Evolutionary conservation across 495 filamentous ascomycete species (phyloP), one percentile per base, ranked within the genome.

Genomic region (Cercophora scortea): DNA sequence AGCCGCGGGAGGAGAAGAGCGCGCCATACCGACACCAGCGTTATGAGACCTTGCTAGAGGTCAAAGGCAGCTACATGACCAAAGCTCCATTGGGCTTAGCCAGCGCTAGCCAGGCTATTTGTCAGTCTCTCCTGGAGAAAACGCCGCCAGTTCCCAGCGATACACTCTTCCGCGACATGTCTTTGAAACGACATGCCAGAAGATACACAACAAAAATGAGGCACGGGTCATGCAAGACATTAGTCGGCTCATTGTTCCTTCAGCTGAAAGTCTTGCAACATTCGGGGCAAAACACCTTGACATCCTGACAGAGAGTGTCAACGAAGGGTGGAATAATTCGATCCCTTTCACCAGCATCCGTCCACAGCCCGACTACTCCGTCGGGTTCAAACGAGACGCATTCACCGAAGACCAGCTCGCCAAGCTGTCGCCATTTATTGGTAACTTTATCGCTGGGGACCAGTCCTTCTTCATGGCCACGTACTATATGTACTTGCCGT

Each of bases 271-370:
- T 41, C 59, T 71, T 32, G 58, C 40, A 2, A 69, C 41, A 36
- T 42, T 57, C 44, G 67, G 69, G n/a, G 61, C 61, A 17, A 59
- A 5, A 13, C 17, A 64, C 56, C 66, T 74, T 25, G 11, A 39
- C 10, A 36, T 18, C 41, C 33, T 51, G 32, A 39, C 11, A 12
- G 71, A 78, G 54, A 70, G 65, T 50, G 60, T 71, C 38, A 74
- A 77, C 55, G 67, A 73, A 62, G 62, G 58, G 41, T 79, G 68
- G 71, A 64, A 60, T 45, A 70, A 60, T 42, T 64, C 57, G 8
- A 58, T 69, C 42, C 57, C 66, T 7, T 41, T 75, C 0, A 51
- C 64, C n/a, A 57, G 55, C 15, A 50, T 66, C 43, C 61, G 62
- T 41, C 70, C 70, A 42, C 66, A 78, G 56, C 73, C 71, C 12